phyloP scores from a whole-genome alignment of 140 eudicot genomes.

The Anethum foeniculum region DNA sequence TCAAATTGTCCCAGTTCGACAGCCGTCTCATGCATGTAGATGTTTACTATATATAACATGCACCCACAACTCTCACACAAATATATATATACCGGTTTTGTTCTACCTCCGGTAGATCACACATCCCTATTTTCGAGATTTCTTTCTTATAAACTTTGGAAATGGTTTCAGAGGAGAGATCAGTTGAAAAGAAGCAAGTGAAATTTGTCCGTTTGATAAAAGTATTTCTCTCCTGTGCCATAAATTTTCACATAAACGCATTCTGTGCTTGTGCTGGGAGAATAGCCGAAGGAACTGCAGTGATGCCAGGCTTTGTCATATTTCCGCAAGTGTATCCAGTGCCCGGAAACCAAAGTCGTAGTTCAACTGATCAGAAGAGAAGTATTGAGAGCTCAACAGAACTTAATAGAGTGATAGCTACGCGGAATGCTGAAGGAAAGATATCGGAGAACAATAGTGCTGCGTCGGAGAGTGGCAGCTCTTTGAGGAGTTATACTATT shows the following conservation, averaged over 20 bases:
- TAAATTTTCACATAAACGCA: constrained; percentile 2
- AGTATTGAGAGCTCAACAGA: no score
- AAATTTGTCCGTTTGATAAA: background rate
- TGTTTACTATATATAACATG: background rate
- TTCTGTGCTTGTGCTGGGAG: constrained; percentile 5
- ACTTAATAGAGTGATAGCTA: background rate
- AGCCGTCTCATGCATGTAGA: background rate
- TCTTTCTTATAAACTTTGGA: background rate
- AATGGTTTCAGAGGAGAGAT: background rate
- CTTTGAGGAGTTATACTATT: constrained; percentile 20
- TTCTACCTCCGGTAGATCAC: background rate
- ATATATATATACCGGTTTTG: background rate
- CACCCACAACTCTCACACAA: background rate
- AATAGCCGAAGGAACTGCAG: background rate
- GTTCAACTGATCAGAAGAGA: background rate
- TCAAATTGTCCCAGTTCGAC: background rate
- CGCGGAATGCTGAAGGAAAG: background rate
- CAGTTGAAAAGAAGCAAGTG: background rate
- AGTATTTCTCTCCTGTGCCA: background rate
- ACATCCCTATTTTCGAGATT: background rate
- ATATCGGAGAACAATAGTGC: background rate
- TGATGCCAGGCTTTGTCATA: background rate
- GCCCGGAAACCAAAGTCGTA: background rate
- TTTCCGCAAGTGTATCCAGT: background rate
- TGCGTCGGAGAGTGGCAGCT: background rate